Evolutionary conservation across 257 asterid species (phyloP), one percentile per base, ranked within the genome.

Genomic region (Fraxinus excelsior): DNA sequence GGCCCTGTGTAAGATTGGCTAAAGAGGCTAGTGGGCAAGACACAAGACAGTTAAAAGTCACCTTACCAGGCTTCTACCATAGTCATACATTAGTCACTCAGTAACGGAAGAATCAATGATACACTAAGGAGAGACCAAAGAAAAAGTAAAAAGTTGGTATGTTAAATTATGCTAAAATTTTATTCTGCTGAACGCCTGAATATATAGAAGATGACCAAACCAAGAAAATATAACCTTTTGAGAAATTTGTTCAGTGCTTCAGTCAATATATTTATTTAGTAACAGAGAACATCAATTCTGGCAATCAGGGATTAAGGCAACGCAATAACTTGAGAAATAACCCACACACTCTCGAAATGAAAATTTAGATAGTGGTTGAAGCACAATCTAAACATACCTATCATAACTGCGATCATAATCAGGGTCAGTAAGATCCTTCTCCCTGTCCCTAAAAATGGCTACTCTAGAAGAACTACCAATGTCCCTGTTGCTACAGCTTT

Each of bases 381-480:
- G 28, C 19, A 26, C 26, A 62, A 62, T 62, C 37, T 60, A 71
- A 14, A 69, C 82, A 49, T 81, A 90, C 99, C 99, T 93, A 80
- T 84, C 93, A 78, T 89, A 93, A 81, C 91, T 90, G 86, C 99
- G 91, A 80, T 96, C 97, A 79, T 96, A 96, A 87, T 93, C 99
- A 62, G 99, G 98, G 82, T 96, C 99, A n/a, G 83, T 87, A 28
- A 92, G 91, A 72, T 96, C 98, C 84, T 93, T 96, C 86, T 96
- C 99, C 87, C 90, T 85, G 91, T 96, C 98, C 90, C 98, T 89
- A 19, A 93, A 81, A 87, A 96, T 96, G 72, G 99, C 99, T 71
- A 94, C 97, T 28, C 92, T 86, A 70, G 92, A 91, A 74, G 91
- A 79, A 80, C 76, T 78, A 74, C 96, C 81, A 28, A 78, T 62